Conservation (phyloP, 352 stramenopile species). For the Elongisporangium senticosum region DNA sequence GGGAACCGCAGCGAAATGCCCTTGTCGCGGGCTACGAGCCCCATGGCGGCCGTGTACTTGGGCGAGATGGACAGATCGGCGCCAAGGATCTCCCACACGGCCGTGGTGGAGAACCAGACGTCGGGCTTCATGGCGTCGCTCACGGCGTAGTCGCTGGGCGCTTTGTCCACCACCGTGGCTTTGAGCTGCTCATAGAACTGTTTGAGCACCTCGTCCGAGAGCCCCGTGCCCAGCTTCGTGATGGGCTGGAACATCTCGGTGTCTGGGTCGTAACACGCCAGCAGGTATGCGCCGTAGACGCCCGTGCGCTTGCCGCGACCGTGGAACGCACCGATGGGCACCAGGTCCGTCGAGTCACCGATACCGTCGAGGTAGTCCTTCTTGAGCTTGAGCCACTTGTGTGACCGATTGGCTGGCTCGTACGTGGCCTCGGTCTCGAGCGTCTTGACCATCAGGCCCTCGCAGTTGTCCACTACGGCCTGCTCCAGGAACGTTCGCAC, state of each 20-base stretch:
- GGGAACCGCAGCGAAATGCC: constrained; percentile 99
- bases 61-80: constrained; percentile 98
- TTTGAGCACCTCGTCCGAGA: constrained; percentile 98
- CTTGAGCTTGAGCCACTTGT: constrained; percentile 99
- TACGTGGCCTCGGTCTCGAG: constrained; percentile 96
- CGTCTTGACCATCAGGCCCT: constrained; percentile 99
- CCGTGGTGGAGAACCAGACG: constrained; percentile 95
- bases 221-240: constrained; percentile 98
- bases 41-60: constrained; percentile 95
- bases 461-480: constrained; percentile 91
- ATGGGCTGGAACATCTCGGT: constrained; percentile 98
- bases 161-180: constrained; percentile 74
- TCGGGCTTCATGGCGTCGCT: constrained; percentile 87
- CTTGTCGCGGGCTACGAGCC: constrained; percentile 85
- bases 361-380: constrained; percentile 99
- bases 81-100: constrained; percentile 98
- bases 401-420: constrained; percentile 94
- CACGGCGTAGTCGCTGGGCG: constrained; percentile 91
- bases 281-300: constrained; percentile 97
- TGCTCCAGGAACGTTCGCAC: constrained; percentile 94
- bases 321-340: constrained; percentile 98
- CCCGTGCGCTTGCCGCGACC: constrained; percentile 95
- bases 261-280: constrained; percentile 98
- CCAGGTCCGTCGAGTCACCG: constrained; percentile 97
- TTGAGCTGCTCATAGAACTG: constrained; percentile 82